Evolutionary conservation across 1,284 basidiomycete species (phyloP).

Genomic region (Ustilago tritici): DNA sequence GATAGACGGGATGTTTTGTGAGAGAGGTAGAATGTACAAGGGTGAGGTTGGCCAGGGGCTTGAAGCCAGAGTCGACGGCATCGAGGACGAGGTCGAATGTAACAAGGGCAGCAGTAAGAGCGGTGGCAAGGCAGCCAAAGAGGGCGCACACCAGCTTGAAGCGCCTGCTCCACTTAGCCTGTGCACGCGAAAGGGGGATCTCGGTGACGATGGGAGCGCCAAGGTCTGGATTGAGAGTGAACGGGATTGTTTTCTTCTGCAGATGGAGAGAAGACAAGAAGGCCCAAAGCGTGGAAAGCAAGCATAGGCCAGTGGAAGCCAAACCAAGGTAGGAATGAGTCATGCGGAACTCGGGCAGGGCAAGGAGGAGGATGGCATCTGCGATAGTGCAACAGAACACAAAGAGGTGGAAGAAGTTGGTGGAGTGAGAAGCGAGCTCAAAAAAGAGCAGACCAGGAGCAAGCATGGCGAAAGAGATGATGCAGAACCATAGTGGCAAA

Average conservation of each 20-base stretch:
- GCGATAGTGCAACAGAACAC: constrained; percentile 35
- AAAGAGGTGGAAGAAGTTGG: constrained; percentile 48
- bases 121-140: constrained; percentile 37
- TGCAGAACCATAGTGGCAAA: constrained; percentile 52
- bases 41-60: constrained; percentile 48
- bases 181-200: constrained; percentile 39
- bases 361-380: constrained; percentile 36
- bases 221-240: constrained; percentile 39
- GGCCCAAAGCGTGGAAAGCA: constrained; percentile 47
- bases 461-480: constrained; percentile 49
- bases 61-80: constrained; percentile 51
- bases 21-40: constrained; percentile 39
- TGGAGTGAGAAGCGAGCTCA: constrained; percentile 52
- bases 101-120: constrained; percentile 35
- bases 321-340: constrained; percentile 50
- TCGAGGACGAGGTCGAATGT: constrained; percentile 54
- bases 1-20: constrained; percentile 37
- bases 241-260: constrained; percentile 35
- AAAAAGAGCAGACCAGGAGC: constrained; percentile 54
- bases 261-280: constrained; percentile 37
- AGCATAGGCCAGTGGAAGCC: constrained; percentile 28
- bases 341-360: constrained; percentile 40
- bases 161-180: constrained; percentile 42
- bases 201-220: constrained; percentile 47
- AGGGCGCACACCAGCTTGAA: constrained; percentile 51